Evolutionary conservation across 192 early-diverging fungal species (phyloP).

Genomic region (Mortierella hygrophila): DNA sequence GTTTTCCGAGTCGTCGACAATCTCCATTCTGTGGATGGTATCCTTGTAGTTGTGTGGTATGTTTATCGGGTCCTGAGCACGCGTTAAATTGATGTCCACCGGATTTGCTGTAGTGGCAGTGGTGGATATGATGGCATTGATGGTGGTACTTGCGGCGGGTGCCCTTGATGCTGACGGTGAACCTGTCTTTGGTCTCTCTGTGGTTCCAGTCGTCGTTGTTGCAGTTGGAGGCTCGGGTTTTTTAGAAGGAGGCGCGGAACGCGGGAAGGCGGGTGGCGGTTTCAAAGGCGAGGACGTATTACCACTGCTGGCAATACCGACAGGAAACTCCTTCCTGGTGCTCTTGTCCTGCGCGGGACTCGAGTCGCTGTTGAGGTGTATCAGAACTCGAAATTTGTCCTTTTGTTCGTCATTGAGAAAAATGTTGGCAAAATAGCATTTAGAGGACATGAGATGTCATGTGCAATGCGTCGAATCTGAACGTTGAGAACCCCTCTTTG

Average conservation of each 20-base stretch:
- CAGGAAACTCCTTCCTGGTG: not conserved
- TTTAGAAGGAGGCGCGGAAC: not conserved
- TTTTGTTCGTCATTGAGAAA: not conserved
- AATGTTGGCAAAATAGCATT: not conserved
- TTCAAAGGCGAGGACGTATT: not conserved
- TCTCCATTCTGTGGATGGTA: not conserved
- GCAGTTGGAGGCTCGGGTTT: not conserved
- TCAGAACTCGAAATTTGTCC: not conserved
- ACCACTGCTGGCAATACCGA: not conserved
- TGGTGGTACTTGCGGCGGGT: not conserved
- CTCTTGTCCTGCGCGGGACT: not conserved
- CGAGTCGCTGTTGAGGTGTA: not conserved
- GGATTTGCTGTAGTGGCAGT: not conserved
- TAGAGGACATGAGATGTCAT: not conserved
- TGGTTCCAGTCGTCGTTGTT: not conserved
- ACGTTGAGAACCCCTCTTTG: not conserved
- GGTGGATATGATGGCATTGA: not conserved
- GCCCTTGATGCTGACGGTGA: not conserved
- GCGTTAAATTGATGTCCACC: not conserved
- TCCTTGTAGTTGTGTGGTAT: not conserved
- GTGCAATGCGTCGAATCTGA: not conserved
- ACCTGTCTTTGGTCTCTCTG: not conserved
- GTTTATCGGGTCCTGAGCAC: not conserved
- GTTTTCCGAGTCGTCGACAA: constrained; percentile 5
- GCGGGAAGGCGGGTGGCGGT: not conserved